These are phyloP conservation scores for Pterocarpus santalinus DNA, from an alignment of 306 rosid species.

Conservation along the genomic window DNA sequence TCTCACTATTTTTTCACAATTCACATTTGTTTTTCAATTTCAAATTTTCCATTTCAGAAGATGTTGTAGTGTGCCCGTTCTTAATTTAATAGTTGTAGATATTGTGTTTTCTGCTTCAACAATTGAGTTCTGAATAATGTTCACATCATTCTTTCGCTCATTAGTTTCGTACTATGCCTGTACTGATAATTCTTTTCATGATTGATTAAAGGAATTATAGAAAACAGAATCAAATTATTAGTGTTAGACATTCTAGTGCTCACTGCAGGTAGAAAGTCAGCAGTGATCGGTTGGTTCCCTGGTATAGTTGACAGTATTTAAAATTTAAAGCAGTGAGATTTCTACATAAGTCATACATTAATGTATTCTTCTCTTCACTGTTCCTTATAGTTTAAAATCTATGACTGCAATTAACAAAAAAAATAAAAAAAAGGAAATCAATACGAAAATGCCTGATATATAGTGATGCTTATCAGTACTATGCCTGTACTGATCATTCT, in stretches of 20 bases:
- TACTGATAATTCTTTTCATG: slow-evolving; percentile 31
- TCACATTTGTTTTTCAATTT: background rate
- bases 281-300: background rate
- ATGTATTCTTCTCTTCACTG: slow-evolving; percentile 32
- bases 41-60: slow-evolving; percentile 5
- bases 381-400: background rate
- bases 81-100: slow-evolving; percentile 31
- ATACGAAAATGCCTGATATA: no score
- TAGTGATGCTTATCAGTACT: background rate
- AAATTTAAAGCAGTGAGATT: slow-evolving; percentile 22
- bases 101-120: slow-evolving; percentile 42
- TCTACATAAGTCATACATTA: slow-evolving; percentile 25
- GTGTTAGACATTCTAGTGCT: slow-evolving; percentile 30
- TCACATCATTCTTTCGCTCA: slow-evolving; percentile 40
- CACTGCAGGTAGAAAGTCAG: background rate
- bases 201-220: slow-evolving; percentile 40
- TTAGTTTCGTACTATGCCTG: slow-evolving; percentile 19
- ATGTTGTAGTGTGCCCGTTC: slow-evolving; percentile 18
- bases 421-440: background rate
- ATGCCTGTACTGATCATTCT: slow-evolving; percentile 20
- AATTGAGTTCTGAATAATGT: slow-evolving; percentile 26
- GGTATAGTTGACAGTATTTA: slow-evolving; percentile 20
- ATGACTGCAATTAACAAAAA: background rate
- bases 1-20: no score
- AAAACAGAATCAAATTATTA: slow-evolving; percentile 41